Evolutionary conservation across 2,329 filamentous ascomycete genomes (phyloP).

Genomic region (Alternaria arbusti): DNA sequence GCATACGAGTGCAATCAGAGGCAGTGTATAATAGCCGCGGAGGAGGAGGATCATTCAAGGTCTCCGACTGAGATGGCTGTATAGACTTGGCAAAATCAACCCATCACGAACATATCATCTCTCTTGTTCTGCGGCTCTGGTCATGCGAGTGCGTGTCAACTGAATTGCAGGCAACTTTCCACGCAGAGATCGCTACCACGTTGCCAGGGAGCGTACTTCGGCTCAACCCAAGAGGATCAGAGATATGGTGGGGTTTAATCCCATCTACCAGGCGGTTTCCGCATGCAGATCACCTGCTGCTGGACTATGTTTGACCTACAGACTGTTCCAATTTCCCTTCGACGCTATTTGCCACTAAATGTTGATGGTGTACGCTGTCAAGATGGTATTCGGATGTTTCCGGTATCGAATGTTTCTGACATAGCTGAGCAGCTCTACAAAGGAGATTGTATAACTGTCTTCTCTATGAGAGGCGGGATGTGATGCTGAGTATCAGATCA

Average conservation of each 20-base stretch:
- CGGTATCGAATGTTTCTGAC: neutral
- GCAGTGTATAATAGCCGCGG: conserved; percentile 47
- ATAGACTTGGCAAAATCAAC: conserved; percentile 38
- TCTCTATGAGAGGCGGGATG: neutral
- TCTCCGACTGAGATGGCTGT: conserved; percentile 34
- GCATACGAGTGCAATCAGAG: conserved; percentile 27
- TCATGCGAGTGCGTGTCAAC: neutral
- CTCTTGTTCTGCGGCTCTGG: neutral
- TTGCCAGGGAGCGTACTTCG: neutral
- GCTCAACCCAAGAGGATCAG: neutral
- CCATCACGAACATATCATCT: conserved; percentile 7
- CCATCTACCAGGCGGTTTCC: neutral
- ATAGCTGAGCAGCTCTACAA: neutral
- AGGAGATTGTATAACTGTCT: neutral
- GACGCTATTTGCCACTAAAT: neutral
- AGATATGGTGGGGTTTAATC: neutral
- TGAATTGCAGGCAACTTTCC: neutral
- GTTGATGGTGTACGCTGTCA: neutral
- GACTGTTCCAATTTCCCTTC: neutral
- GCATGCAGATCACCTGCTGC: neutral
- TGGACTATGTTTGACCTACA: neutral
- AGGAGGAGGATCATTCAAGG: conserved; percentile 16
- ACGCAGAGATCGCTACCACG: neutral
- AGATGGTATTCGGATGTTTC: neutral
- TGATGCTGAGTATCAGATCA: neutral